phyloP scores from a whole-genome alignment of 768 basidiomycete species.

The Termitomyces sp. region DNA sequence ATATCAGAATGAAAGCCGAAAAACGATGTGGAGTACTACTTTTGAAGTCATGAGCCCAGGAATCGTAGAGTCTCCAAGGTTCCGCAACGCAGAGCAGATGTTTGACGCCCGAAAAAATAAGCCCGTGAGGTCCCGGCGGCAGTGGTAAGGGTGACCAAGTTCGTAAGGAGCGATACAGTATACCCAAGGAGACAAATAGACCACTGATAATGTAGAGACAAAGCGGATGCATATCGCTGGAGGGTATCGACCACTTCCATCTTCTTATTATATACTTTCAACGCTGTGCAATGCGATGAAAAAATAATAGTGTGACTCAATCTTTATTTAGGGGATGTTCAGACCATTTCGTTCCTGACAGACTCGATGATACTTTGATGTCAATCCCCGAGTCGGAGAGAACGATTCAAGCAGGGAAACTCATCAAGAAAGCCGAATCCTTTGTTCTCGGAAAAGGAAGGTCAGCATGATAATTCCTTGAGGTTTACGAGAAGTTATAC shows the following conservation, averaged over 20 bases:
- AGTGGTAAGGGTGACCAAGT: slow-evolving; percentile 11
- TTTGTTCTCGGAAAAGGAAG: background rate
- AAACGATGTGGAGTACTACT: slow-evolving; percentile 8
- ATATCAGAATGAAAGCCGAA: background rate
- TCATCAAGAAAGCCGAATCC: background rate
- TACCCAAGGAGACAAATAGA: slow-evolving; percentile 1
- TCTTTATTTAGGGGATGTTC: background rate
- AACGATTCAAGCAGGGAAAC: background rate
- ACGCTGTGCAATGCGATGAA: slow-evolving; percentile 4
- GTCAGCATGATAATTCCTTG: background rate
- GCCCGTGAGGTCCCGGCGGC: slow-evolving; percentile 22
- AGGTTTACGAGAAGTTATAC: background rate
- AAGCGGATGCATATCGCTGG: slow-evolving; percentile 3
- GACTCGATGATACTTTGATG: background rate
- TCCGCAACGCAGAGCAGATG: slow-evolving; percentile 14
- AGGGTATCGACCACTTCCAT: background rate
- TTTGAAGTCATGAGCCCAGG: slow-evolving; percentile 17
- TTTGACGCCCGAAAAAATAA: slow-evolving; percentile 18
- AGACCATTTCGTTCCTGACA: background rate
- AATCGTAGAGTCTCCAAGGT: slow-evolving; percentile 23
- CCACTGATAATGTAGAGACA: background rate
- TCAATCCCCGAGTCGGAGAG: background rate
- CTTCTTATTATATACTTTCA: slow-evolving; percentile 1
- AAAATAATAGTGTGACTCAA: slow-evolving; percentile 1
- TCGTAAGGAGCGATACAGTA: background rate